Evolutionary conservation across 2,329 filamentous ascomycete species (phyloP).

Genomic region (Phaeoacremonium minimum): DNA sequence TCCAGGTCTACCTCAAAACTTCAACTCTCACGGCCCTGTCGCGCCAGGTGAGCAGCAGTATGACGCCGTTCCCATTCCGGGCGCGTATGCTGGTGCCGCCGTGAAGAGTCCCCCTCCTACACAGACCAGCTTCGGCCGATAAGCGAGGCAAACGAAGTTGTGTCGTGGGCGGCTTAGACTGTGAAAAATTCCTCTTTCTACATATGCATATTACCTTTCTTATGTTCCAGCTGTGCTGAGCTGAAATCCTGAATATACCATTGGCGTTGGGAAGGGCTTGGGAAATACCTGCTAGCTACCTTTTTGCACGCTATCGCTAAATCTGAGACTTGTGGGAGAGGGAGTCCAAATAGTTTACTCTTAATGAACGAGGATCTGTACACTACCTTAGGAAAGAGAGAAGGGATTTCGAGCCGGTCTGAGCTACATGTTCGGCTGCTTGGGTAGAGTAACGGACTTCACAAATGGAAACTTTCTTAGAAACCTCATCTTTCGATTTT

Average conservation of each 20-base stretch:
- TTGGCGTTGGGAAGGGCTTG: not conserved
- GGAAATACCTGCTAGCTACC: not conserved
- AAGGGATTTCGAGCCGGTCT: no score
- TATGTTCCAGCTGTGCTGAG: not conserved
- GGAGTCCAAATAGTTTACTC: no score
- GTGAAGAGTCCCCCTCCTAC: slow-evolving; percentile 45
- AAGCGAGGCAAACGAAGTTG: not conserved
- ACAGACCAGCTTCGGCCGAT: slow-evolving; percentile 37
- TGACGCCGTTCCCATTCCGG: slow-evolving; percentile 82
- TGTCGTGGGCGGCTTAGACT: not conserved
- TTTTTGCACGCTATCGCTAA: no score
- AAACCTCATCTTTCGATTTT: no score
- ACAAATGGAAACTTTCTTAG: no score
- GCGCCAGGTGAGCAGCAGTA: slow-evolving; percentile 81
- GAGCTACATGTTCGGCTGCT: no score
- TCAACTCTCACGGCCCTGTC: slow-evolving; percentile 61
- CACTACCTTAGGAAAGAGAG: no score
- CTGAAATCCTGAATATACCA: not conserved
- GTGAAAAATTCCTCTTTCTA: not conserved
- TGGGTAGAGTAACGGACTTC: no score
- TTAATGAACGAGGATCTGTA: no score
- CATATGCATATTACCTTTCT: not conserved
- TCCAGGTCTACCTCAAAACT: slow-evolving; percentile 32
- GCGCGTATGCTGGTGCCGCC: slow-evolving; percentile 64
- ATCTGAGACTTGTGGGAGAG: slow-evolving; percentile 3